Percentiles rank a stretch among this genome's conserved stretches.
Evolutionary conservation across 2,329 filamentous ascomycete genomes (phyloP).

Genomic region (Colletotrichum salicis): DNA sequence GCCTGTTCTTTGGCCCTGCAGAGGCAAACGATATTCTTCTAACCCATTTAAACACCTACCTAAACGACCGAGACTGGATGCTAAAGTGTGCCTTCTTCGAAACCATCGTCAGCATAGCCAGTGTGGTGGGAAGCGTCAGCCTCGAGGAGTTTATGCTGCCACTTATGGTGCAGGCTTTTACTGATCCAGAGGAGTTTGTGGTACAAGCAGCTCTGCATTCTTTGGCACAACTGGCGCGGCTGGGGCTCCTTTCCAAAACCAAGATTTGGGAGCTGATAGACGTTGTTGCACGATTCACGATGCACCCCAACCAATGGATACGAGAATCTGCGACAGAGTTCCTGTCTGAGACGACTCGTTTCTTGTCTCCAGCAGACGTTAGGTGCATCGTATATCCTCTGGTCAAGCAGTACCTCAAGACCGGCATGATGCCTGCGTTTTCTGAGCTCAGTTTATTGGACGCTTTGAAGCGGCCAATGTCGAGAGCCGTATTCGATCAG

Average conservation of each 20-base stretch:
- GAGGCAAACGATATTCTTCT: constrained; percentile 95
- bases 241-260: constrained; percentile 86
- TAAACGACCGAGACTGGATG: constrained; percentile 97
- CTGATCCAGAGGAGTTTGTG: constrained; percentile 93
- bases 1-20: constrained; percentile 93
- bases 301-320: constrained; percentile 97
- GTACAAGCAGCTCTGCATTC: constrained; percentile 91
- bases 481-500: constrained; percentile 84
- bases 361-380: constrained; percentile 81
- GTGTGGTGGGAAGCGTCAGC: constrained; percentile 88
- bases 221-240: constrained; percentile 84
- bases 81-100: constrained; percentile 97
- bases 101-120: constrained; percentile 90
- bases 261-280: constrained; percentile 91
- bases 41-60: constrained; percentile 94
- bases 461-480: constrained; percentile 82
- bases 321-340: constrained; percentile 89
- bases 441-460: constrained; percentile 82
- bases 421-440: constrained; percentile 72
- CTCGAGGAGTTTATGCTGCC: constrained; percentile 96
- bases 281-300: constrained; percentile 83
- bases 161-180: constrained; percentile 93
- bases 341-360: constrained; percentile 78
- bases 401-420: constrained; percentile 83
- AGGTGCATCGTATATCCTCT: constrained; percentile 86